Evolutionary conservation across 2,329 filamentous ascomycete genomes (phyloP), one percentile per base, ranked within the genome.

Genomic region (Claviceps pazoutovae): DNA sequence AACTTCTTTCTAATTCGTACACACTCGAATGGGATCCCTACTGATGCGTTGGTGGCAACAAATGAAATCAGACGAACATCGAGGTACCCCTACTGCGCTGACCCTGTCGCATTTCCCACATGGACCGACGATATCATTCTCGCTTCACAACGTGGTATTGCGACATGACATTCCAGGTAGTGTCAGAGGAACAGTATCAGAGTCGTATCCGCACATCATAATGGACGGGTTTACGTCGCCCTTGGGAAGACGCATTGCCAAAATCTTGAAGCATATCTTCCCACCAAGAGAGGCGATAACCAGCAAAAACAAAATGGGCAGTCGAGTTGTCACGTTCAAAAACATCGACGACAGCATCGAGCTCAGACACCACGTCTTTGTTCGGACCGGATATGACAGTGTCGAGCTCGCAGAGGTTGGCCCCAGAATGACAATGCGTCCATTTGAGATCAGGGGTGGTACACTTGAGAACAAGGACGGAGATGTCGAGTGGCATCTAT

Each of bases 401-500:
- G 88, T 97, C 2, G 89, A 95, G 67, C 70, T 95, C 60, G 84
- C 86, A 14, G 89, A 95, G 66, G 88, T 95, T 49, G 89, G 91
- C 0, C 93, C 93, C 1, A 78, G 93, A 53, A 95, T 97, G 88
- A 95, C 89, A n/a, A 93, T 97, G 88, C 78, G 88, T 58, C 73
- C 89, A 50, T 98, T 97, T 64, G 88, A 97, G 71, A 95, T 98
- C 55, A 78, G 90, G 46, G 84, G 84, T 50, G 91, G 93, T 16
- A 95, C 91, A 4, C 72, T 96, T 54, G 93, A 97, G 64, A 95
- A 90, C 62, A 94, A 94, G 67, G 87, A 94, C 58, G 91, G 91
- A 4, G 93, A 98, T 68, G 82, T 94, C 4, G 93, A 98, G 70
- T 98, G 93, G 93, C 86, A 93, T 56, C 74, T 98, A 56, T 94